A percentile compares a stretch with the other conserved stretches of the same genome.
phyloP scores from a whole-genome alignment of 129 eudicot species.

The Ambrosia trifida region DNA sequence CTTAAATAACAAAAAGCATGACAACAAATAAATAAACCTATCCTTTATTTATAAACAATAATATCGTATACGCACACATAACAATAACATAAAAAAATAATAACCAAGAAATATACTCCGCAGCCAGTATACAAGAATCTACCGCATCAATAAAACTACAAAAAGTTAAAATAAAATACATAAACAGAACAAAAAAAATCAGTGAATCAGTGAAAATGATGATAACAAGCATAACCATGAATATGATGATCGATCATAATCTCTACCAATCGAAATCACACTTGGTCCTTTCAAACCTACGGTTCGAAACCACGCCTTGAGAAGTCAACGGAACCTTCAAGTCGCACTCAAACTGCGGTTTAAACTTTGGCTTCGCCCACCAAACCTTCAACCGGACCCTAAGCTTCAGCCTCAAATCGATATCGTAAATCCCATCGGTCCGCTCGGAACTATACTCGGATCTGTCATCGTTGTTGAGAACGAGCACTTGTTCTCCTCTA shows the following conservation, averaged over 20 bases:
- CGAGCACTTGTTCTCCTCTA: slow-evolving; percentile 15
- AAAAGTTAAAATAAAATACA: not conserved
- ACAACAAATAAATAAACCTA: not conserved
- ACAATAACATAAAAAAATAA: not conserved
- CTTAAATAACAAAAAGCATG: no score
- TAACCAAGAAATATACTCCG: not conserved
- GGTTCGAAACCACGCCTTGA: not conserved
- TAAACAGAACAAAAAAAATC: not conserved
- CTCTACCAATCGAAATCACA: slow-evolving; percentile 38
- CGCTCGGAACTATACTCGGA: slow-evolving; percentile 34
- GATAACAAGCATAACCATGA: not conserved
- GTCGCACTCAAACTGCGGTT: slow-evolving; percentile 44
- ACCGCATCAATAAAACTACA: not conserved
- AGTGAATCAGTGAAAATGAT: slow-evolving; percentile 11
- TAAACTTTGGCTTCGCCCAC: slow-evolving; percentile 56
- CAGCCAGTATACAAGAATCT: not conserved
- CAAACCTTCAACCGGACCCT: slow-evolving; percentile 47
- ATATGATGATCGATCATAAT: not conserved
- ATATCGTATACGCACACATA: not conserved
- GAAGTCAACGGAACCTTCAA: slow-evolving; percentile 24
- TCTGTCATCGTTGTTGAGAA: slow-evolving; percentile 8
- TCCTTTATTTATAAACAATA: slow-evolving; percentile 9
- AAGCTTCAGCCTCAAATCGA: slow-evolving; percentile 57
- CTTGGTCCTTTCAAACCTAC: slow-evolving; percentile 28
- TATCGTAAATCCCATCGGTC: slow-evolving; percentile 30